Percentiles rank a stretch among this genome's conserved stretches.
These are phyloP conservation scores for Ophiostoma himal-ulmi DNA, from an alignment of 2,329 filamentous ascomycete genomes.

Conservation along the genomic window DNA sequence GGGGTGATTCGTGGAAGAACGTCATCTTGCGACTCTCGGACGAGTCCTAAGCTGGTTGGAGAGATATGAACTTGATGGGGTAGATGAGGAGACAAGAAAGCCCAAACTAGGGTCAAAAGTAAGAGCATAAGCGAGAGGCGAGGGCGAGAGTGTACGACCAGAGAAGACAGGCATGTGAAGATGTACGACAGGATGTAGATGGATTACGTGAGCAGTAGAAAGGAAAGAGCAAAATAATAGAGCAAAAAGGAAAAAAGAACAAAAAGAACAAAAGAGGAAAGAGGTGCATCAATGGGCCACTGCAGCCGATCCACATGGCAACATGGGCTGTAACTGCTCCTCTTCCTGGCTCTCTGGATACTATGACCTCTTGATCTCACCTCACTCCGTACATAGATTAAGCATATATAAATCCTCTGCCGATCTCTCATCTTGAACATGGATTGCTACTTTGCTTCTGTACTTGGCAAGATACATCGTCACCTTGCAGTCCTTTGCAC, in stretches of 20 bases:
- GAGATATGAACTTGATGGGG: background rate
- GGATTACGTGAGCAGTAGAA: background rate
- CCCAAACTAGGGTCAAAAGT: background rate
- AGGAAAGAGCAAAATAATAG: too few relatives aligned
- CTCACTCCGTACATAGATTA: background rate
- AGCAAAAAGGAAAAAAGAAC: background rate
- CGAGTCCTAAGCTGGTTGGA: background rate
- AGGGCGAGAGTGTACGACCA: background rate
- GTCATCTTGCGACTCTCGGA: background rate
- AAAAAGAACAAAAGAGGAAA: background rate
- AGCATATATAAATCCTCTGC: background rate
- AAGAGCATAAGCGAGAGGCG: background rate
- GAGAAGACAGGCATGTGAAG: background rate
- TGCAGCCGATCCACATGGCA: background rate
- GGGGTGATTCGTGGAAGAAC: background rate
- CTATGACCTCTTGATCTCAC: background rate
- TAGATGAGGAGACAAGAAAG: too few relatives aligned
- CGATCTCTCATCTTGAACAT: background rate
- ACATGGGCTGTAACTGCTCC: background rate
- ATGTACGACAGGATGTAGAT: background rate
- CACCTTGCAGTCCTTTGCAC: background rate
- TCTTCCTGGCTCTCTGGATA: background rate
- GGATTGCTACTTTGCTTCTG: background rate
- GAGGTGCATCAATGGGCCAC: background rate
- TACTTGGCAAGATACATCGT: constrained; percentile 6